Percentiles rank a stretch among this genome's conserved stretches.
These are phyloP conservation scores for Stenocarpella maydis DNA, from an alignment of 2,329 filamentous ascomycete species.

Conservation along the genomic window DNA sequence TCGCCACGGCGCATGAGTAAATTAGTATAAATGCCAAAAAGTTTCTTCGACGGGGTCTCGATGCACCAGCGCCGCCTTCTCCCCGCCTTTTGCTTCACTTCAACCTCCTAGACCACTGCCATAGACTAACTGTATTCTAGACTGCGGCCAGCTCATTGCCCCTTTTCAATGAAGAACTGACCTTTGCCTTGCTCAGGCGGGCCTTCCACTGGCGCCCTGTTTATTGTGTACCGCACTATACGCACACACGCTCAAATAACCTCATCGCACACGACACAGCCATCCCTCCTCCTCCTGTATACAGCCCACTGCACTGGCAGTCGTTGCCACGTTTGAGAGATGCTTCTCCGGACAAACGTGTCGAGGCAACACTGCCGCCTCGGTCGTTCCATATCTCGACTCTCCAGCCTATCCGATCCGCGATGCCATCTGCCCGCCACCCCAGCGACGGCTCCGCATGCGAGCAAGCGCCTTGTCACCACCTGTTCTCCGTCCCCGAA, in stretches of 20 bases:
- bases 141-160: background rate
- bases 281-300: background rate
- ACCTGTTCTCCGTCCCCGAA: constrained; percentile 39
- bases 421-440: constrained; percentile 6
- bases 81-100: background rate
- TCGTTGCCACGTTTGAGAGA: constrained; percentile 39
- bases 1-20: constrained; percentile 4
- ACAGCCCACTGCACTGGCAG: background rate
- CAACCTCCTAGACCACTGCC: background rate
- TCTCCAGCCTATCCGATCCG: constrained; percentile 15
- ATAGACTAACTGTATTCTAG: constrained; percentile 13
- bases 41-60: constrained; percentile 12
- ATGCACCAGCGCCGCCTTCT: background rate
- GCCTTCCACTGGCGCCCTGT: constrained; percentile 24
- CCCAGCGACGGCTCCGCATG: background rate
- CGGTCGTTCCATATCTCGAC: constrained; percentile 36
- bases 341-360: constrained; percentile 45
- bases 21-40: constrained; percentile 30
- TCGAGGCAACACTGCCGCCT: constrained; percentile 41
- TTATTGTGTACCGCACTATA: background rate
- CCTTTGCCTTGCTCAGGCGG: constrained; percentile 7
- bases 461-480: constrained; percentile 28
- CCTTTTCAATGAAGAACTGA: constrained; percentile 28
- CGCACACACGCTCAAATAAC: constrained; percentile 23
- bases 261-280: constrained; percentile 11